Percentiles rank a stretch among this genome's conserved stretches.
These are phyloP conservation scores for Penicillium sp. DNA, from an alignment of 2,329 filamentous ascomycete genomes.

Conservation along the genomic window DNA sequence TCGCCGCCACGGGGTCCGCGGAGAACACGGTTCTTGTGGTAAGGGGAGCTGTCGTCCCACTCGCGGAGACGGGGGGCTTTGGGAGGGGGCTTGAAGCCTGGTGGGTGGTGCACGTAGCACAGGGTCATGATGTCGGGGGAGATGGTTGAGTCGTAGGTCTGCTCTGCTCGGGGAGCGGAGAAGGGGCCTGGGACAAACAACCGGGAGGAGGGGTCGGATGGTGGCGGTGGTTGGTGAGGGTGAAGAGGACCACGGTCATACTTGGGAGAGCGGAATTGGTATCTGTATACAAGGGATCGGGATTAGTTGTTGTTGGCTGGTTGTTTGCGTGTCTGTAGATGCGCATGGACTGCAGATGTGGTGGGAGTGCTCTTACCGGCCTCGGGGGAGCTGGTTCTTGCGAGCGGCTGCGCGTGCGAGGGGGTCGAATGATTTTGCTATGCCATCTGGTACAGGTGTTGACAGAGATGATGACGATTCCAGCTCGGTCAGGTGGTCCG, in stretches of 20 bases:
- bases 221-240: constrained; percentile 83
- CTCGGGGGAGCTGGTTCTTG: constrained; percentile 48
- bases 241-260: constrained; percentile 93
- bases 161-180: constrained; percentile 77
- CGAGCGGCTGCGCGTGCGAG: constrained; percentile 48
- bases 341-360: constrained; percentile 1
- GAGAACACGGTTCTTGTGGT: constrained; percentile 86
- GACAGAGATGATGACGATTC: constrained; percentile 50
- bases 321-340: neutral
- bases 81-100: constrained; percentile 63
- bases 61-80: constrained; percentile 68
- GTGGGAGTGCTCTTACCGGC: constrained; percentile 46
- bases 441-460: constrained; percentile 38
- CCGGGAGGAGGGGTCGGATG: constrained; percentile 82
- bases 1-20: constrained; percentile 80
- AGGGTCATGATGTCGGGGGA: constrained; percentile 85
- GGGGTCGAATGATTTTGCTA: constrained; percentile 52
- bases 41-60: constrained; percentile 90
- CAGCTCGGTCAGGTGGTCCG: constrained; percentile 43
- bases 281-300: constrained; percentile 56
- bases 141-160: constrained; percentile 85
- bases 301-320: constrained; percentile 6
- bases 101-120: constrained; percentile 80
- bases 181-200: constrained; percentile 90
- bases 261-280: constrained; percentile 90